Percentiles rank a stretch among this genome's conserved stretches.
Conservation (phyloP, 2,329 filamentous ascomycete genomes). For the Aureobasidium leucospermi region DNA sequence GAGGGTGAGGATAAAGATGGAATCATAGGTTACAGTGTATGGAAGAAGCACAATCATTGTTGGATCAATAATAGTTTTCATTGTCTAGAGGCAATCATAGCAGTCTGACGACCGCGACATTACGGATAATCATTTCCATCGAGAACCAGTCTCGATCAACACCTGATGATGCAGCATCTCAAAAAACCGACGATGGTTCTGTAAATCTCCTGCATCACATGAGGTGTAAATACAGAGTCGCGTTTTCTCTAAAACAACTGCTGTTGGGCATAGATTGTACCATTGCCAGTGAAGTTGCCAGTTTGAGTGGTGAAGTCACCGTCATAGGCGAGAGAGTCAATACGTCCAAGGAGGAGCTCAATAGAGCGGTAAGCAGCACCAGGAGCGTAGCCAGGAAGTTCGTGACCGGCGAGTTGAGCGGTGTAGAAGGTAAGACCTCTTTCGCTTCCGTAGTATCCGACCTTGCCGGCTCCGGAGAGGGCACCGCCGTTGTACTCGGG, state of each 20-base stretch:
- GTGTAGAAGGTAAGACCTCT: constrained; percentile 23
- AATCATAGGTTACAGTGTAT: too few species aligned
- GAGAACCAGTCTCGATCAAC: background rate
- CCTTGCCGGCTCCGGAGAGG: constrained; percentile 18
- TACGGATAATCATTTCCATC: too few species aligned
- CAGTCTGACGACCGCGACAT: too few species aligned
- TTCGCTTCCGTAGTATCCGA: constrained; percentile 22
- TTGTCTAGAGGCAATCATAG: too few species aligned
- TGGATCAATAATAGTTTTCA: too few species aligned
- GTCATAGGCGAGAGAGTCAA: constrained; percentile 45
- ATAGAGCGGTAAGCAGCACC: constrained; percentile 60
- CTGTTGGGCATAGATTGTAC: constrained; percentile 1
- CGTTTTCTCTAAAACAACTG: background rate
- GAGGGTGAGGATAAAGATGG: too few species aligned
- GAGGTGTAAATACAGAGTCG: background rate
- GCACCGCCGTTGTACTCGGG: constrained; percentile 10
- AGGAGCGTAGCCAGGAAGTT: constrained; percentile 12
- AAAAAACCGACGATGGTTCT: background rate
- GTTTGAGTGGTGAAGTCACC: constrained; percentile 31
- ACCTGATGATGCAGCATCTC: background rate
- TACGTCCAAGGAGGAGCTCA: constrained; percentile 67
- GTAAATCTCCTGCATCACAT: background rate
- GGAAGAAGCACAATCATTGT: too few species aligned
- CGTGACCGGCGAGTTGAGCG: constrained; percentile 24
- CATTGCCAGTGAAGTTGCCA: constrained; percentile 22